A percentile compares a stretch with the other conserved stretches of the same genome.
Evolutionary conservation across 768 basidiomycete species (phyloP).

Genomic region (Coprinopsis cinerea): DNA sequence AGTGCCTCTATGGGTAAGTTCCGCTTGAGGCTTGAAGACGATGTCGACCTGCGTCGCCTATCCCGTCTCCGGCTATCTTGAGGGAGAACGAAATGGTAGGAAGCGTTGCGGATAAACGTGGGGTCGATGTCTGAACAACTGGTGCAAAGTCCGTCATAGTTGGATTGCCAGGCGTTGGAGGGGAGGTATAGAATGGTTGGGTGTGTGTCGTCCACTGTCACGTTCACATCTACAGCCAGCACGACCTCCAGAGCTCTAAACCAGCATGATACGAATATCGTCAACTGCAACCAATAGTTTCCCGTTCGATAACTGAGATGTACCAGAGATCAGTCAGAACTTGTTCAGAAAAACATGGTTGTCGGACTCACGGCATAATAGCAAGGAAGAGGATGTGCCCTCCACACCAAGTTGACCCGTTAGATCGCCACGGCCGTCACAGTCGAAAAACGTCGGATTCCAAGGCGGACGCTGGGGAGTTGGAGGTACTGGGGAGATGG

Average conservation of each 20-base stretch:
- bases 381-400: neutral
- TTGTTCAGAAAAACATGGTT: neutral
- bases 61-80: neutral
- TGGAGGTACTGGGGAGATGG: constrained; percentile 1
- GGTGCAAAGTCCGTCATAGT: neutral
- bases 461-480: neutral
- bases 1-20: neutral
- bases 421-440: neutral
- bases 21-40: neutral
- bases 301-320: neutral
- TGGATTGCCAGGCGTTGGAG: constrained; percentile 29
- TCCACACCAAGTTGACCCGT: neutral
- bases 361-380: neutral
- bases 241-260: constrained; percentile 12
- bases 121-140: neutral
- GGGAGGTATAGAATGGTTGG: constrained; percentile 34
- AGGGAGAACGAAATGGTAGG: neutral
- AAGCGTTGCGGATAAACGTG: neutral
- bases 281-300: neutral
- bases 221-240: constrained; percentile 21
- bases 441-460: neutral
- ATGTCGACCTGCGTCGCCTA: neutral
- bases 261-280: constrained; percentile 17
- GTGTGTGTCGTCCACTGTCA: constrained; percentile 34
- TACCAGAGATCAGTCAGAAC: neutral